These are phyloP conservation scores for Chlamydomonas schloesseri DNA, from an alignment of 139 green algal species.

Conservation along the genomic window DNA sequence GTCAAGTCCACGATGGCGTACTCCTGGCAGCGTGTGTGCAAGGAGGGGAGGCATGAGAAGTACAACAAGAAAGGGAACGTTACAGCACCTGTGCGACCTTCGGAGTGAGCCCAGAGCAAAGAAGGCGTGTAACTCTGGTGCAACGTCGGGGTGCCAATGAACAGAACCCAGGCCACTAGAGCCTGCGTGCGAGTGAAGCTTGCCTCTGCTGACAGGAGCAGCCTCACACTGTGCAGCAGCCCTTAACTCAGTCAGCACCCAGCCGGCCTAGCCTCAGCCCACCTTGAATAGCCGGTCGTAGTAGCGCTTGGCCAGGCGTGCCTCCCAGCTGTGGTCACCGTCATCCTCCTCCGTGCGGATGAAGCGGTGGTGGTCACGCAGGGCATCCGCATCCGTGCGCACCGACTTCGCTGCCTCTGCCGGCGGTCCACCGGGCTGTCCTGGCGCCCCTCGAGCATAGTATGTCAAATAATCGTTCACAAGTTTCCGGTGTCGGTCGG, in stretches of 20 bases:
- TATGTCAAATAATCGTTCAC: conserved; percentile 61
- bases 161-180: no score
- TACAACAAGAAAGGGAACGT: no score
- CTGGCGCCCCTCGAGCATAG: conserved; percentile 41
- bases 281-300: conserved; percentile 89
- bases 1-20: conserved; percentile 93
- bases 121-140: no score
- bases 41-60: no score
- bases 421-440: neutral
- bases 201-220: no score
- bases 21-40: conserved; percentile 55
- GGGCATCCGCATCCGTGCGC: conserved; percentile 67
- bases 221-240: no score
- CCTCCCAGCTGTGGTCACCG: conserved; percentile 70
- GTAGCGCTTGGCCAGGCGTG: conserved; percentile 81
- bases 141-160: no score
- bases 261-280: no score
- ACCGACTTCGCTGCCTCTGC: neutral
- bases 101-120: no score
- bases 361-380: conserved; percentile 76
- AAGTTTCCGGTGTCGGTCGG: conserved; percentile 71
- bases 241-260: no score
- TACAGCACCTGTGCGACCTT: no score
- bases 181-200: no score
- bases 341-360: conserved; percentile 79